These are phyloP conservation scores for Citrus unshiu DNA, from an alignment of 345 rosid species.

Conservation along the genomic window DNA sequence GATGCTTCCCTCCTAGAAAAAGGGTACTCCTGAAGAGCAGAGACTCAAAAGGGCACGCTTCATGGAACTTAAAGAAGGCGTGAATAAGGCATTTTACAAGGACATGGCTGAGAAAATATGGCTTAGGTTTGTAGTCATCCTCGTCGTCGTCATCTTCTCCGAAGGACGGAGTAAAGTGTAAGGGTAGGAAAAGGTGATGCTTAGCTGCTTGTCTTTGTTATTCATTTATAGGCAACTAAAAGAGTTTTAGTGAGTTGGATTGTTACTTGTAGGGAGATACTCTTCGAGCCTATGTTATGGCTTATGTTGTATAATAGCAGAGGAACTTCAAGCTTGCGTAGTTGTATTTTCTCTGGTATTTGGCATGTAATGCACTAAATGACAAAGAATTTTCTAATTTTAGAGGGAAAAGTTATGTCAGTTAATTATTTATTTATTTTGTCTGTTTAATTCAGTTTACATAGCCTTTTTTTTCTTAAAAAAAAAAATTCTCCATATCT, in stretches of 20 bases:
- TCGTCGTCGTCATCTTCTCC: conserved; percentile 12
- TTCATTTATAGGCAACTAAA: neutral
- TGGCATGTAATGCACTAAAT: conserved; percentile 7
- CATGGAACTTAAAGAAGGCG: conserved; percentile 40
- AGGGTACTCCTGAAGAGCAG: conserved; percentile 39
- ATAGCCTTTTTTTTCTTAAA: no score
- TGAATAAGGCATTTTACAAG: conserved; percentile 39
- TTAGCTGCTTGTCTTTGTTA: neutral
- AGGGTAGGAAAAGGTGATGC: conserved; percentile 12
- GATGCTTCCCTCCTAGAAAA: conserved; percentile 29
- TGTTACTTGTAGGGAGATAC: no score
- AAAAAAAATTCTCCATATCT: no score
- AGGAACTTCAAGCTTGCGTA: neutral
- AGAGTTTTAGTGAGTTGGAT: neutral
- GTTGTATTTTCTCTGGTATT: neutral
- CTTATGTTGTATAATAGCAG: neutral
- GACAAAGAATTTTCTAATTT: neutral
- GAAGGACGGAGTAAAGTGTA: conserved; percentile 11
- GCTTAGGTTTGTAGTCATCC: conserved; percentile 2
- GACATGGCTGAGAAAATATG: conserved; percentile 31
- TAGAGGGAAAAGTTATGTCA: neutral
- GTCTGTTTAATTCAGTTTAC: neutral
- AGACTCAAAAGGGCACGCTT: conserved; percentile 31
- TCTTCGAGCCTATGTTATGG: neutral
- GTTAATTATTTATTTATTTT: neutral